Base-by-base conservation (phyloP, 257 asterid genomes). In the Solanum piurae region DNA sequence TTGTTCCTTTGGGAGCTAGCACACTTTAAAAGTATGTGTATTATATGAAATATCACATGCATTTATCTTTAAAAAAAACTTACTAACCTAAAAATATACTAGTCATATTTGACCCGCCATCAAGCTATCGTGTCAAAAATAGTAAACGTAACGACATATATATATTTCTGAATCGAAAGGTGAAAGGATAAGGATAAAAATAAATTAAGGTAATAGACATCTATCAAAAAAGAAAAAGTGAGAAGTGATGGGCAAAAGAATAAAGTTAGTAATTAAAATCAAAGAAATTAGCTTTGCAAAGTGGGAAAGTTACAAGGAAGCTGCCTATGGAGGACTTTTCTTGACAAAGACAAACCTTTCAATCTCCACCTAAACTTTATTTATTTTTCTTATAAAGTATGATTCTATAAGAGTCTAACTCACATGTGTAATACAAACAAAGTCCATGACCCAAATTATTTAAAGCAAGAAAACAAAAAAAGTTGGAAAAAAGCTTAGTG, bases 341-440 rank as follows among this genome's bases (percentile, higher is more conserved):
- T 60, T 36, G 66, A 69, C 64, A 46, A 68, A 0, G 21, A 40
- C 42, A 88, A 25, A 52, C n/a, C 36, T 18, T 36, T 38, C 58
- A 76, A 49, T 52, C 42, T 40, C 76, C 29, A 42, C 86, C 36
- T 16, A 84, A 74, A 37, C 23, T 42, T 37, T 73, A 40, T 84
- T 31, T 38, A 58, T 34, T n/a, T 33, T 69, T 31, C 4, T 31
- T 40, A 40, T 23, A 62, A 40, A 37, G 31, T 84, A 36, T 71
- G 87, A 80, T 64, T 88, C 82, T 83, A 79, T 85, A 83, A 16
- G 52, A 12, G 76, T 90, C 91, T 40, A 37, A 69, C 38, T 68
- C 89, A 83, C 80, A 80, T 80, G 64, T 88, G 79, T 25, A 60
- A 71, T 71, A 71, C 77, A 18, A 77, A 40, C 75, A 25, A 86